Base-by-base conservation (phyloP, 257 asterid species). In the Solanum lignicaule region DNA sequence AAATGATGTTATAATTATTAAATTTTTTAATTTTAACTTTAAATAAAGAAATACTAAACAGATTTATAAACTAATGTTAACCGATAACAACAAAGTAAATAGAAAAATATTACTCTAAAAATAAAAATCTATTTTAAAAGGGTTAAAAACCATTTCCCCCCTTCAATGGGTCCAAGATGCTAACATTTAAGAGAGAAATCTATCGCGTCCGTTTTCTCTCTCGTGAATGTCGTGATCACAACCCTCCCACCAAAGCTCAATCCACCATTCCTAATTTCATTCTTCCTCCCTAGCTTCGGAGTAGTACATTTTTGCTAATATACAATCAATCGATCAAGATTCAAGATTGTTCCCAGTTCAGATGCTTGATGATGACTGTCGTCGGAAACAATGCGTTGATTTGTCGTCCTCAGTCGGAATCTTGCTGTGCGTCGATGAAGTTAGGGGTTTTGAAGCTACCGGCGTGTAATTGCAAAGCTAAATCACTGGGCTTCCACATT, bases 331-430 rank as follows among this genome's bases (percentile, higher is more conserved):
- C 62, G n/a, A 55, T 55, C 62, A 55, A 20, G 39, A 72, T 18
- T 52, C 33, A 9, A 43, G n/a, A 78, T 65, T 81, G 31, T 21
- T 15, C 5, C 13, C 21, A 36, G 6, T 87, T 39, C 27, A 62
- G 41, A 46, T 81, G 68, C 21, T 79, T 43, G 33, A 95, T 95
- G 97, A 86, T 91, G 74, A 90, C 94, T 90, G 52, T 88, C 46
- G 71, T 66, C 25, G 86, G 90, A 58, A 86, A 88, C 73, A 86
- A 86, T 39, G 66, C 92, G 84, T 55, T 88, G 84, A 72, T 88
- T 78, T 88, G 85, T 87, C 82, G 87, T 76, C 83, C 86, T 46
- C 84, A 12, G 27, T 65, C 68, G 46, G 92, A 88, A 31, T 89
- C 89, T 55, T 88, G 75, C 86, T 35, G 66, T 55, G 69, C 79